These are phyloP conservation scores for Syzygium malaccense DNA, from an alignment of 441 rosid genomes.

Conservation along the genomic window DNA sequence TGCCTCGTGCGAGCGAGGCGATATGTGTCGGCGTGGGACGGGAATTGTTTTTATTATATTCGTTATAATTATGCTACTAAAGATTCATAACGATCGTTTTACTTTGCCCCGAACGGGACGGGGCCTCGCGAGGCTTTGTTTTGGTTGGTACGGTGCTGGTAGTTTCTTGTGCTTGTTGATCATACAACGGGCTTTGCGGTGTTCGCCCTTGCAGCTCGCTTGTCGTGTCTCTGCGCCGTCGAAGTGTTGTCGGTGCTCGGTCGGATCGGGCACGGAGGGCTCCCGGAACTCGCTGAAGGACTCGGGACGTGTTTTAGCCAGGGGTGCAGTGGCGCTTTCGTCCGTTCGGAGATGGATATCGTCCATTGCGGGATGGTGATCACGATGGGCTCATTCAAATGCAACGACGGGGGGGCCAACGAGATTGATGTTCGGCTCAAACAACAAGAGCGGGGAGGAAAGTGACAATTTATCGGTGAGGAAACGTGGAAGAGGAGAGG, in stretches of 20 bases:
- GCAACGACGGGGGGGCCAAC: not conserved
- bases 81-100: too few relatives aligned
- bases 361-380: not conserved
- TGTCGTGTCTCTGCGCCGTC: not conserved
- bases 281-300: not conserved
- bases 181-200: fast-evolving
- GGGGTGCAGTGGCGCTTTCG: not conserved
- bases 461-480: fast-evolving
- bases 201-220: not conserved
- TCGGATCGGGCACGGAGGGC: fast-evolving
- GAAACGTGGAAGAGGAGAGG: not conserved
- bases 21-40: too few relatives aligned
- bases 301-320: not conserved
- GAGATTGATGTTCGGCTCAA: not conserved
- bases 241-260: not conserved
- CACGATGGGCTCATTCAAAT: not conserved
- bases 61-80: too few relatives aligned
- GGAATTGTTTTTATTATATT: too few relatives aligned
- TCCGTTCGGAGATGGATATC: not conserved
- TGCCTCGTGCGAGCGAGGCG: too few relatives aligned
- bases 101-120: too few relatives aligned
- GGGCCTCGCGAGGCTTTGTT: too few relatives aligned
- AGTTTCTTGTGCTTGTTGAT: too few relatives aligned
- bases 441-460: not conserved
- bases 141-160: too few relatives aligned